Evolutionary conservation across 208 protist species (phyloP), one percentile per base, ranked within the genome.

Genomic region (Trypanosoma avium): DNA sequence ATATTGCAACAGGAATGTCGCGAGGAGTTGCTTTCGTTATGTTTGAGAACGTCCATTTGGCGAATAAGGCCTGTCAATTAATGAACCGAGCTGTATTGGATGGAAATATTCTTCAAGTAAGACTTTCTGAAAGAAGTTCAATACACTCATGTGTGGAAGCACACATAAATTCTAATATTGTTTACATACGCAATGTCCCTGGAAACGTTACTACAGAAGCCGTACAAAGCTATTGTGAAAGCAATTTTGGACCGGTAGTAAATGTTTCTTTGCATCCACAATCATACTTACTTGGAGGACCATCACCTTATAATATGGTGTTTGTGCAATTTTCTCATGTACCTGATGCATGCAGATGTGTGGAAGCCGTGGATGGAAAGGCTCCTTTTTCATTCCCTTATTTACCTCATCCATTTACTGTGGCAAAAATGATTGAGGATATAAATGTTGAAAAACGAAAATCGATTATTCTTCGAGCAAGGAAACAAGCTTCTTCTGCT

Each of bases 101-200:
- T 29, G 53, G 42, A 12, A 50, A 26, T 54, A 30, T 52, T 53
- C 48, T 70, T 30, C 53, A 70, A 54, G 49, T 70, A 19, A 22
- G 64, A 36, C 38, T 68, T 45, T 50, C 53, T 12, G 64, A 70
- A 52, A 43, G 29, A 61, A 70, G 64, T 40, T 55, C 64, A 4
- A 2, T 50, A n/a, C 24, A 70, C 42, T 53, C 64, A 29, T 61
- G 27, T 53, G 7, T 70, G 47, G 54, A 70, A 36, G 46, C 53
- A 8, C 64, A 70, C n/a, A 53, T 70, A 22, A 55, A 19, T 24
- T 61, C 64, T 38, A 70, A 61, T 45, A 70, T 56, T 50, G 64
- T 70, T 36, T 70, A 70, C 53, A 70, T 70, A 32, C 53, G 64
- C 42, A 70, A 70, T 40, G 36, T 70, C n/a, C 53, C 64, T 61